Conservation (phyloP, 108 stramenopile species). For the Thalassiosira profunda region DNA sequence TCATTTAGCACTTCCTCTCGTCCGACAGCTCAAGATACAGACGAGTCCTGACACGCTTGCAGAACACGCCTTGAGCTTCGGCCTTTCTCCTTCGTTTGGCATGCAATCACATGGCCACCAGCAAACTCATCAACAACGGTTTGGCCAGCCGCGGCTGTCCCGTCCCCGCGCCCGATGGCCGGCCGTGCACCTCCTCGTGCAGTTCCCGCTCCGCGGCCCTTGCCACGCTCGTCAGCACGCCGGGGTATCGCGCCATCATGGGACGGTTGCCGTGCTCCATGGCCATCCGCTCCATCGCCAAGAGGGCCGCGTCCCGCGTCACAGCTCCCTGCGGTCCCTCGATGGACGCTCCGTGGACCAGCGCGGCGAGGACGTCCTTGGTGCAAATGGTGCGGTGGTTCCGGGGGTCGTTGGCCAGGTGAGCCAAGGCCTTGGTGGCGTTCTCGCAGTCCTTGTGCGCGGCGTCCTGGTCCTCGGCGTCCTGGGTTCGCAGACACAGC, state of each 20-base stretch:
- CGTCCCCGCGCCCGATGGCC: neutral
- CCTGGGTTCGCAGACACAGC: slow-evolving; percentile 32
- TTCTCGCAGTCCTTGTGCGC: slow-evolving; percentile 70
- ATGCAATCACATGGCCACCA: slow-evolving; percentile 87
- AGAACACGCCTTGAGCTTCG: too few relatives aligned
- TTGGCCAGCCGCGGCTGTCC: slow-evolving; percentile 78
- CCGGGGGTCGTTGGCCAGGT: slow-evolving; percentile 76
- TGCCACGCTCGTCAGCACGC: slow-evolving; percentile 75
- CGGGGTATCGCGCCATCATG: slow-evolving; percentile 79
- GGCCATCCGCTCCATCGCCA: slow-evolving; percentile 83
- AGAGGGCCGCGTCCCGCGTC: slow-evolving; percentile 75
- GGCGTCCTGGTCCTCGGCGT: slow-evolving; percentile 14
- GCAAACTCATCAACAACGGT: slow-evolving; percentile 80
- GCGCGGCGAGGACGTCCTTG: slow-evolving; percentile 63
- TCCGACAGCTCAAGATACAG: too few relatives aligned
- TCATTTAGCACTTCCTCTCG: too few relatives aligned
- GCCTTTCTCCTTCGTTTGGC: too few relatives aligned
- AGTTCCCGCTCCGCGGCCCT: slow-evolving; percentile 81
- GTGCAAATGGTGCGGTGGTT: slow-evolving; percentile 78
- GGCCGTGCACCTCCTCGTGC: slow-evolving; percentile 49
- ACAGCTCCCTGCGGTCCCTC: slow-evolving; percentile 35
- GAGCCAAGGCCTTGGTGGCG: slow-evolving; percentile 84
- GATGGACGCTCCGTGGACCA: slow-evolving; percentile 63
- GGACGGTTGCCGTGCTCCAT: slow-evolving; percentile 80
- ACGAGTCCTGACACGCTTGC: too few relatives aligned